Evolutionary conservation across 495 filamentous ascomycete species (phyloP).

Genomic region (Cryomyces antarcticus): DNA sequence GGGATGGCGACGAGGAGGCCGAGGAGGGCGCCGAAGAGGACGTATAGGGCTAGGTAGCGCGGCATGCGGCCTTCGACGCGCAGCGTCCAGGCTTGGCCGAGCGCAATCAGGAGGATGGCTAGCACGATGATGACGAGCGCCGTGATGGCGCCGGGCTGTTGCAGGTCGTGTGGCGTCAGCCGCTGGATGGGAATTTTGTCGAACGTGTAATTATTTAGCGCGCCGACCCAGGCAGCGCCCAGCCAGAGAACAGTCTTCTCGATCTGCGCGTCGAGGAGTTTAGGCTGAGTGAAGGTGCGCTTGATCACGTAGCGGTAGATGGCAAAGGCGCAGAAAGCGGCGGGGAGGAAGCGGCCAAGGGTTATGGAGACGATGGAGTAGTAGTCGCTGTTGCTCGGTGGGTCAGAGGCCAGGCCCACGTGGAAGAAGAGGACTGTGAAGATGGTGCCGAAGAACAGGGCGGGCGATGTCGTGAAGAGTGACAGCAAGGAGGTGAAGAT

Average conservation of each 20-base stretch:
- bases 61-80: conserved; percentile 23
- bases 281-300: conserved; percentile 13
- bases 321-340: conserved; percentile 19
- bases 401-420: conserved; percentile 23
- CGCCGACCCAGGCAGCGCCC: conserved; percentile 22
- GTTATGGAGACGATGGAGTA: conserved; percentile 23
- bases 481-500: conserved; percentile 19
- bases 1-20: conserved; percentile 45
- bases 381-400: conserved; percentile 17
- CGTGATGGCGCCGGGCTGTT: conserved; percentile 22
- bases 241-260: conserved; percentile 25
- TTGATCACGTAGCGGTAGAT: conserved; percentile 23
- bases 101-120: conserved; percentile 19
- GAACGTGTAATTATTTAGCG: conserved; percentile 25
- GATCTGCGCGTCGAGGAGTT: conserved; percentile 19
- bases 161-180: conserved; percentile 22
- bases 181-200: conserved; percentile 24
- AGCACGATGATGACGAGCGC: conserved; percentile 20
- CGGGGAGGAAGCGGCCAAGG: conserved; percentile 22
- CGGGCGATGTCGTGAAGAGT: conserved; percentile 22
- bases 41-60: conserved; percentile 36
- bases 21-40: conserved; percentile 22
- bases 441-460: conserved; percentile 20
- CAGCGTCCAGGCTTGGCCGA: conserved; percentile 22
- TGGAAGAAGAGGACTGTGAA: conserved; percentile 22